Conservation (phyloP, 352 stramenopile species). For the Pythium oligandrum region DNA sequence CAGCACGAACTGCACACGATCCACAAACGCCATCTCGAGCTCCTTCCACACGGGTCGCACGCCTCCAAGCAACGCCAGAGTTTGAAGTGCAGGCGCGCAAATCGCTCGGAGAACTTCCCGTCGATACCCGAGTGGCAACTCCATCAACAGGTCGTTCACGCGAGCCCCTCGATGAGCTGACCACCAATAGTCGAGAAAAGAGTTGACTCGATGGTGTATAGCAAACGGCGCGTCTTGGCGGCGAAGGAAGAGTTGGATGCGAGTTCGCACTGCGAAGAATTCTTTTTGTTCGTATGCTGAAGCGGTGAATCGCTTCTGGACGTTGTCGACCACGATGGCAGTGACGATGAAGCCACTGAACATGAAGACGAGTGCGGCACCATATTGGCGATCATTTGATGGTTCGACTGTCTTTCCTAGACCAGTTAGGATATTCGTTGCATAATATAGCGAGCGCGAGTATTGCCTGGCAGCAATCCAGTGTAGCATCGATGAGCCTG, state of each 20-base stretch:
- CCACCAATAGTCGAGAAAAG: conserved; percentile 53
- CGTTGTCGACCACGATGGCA: conserved; percentile 43
- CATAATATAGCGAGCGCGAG: conserved; percentile 32
- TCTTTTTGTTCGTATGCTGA: conserved; percentile 49
- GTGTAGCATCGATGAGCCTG: conserved; percentile 13
- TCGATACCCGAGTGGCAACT: conserved; percentile 27
- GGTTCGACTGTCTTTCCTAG: conserved; percentile 35
- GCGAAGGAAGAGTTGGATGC: conserved; percentile 41
- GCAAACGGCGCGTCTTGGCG: conserved; percentile 32
- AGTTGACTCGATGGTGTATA: conserved; percentile 40
- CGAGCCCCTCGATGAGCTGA: conserved; percentile 31
- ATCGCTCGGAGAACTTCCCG: conserved; percentile 39
- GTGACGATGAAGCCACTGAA: conserved; percentile 47
- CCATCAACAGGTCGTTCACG: conserved; percentile 26
- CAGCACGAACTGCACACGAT: conserved; percentile 32
- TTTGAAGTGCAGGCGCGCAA: conserved; percentile 33
- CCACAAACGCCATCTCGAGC: conserved; percentile 31
- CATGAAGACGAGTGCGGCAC: conserved; percentile 40
- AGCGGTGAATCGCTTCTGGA: conserved; percentile 45
- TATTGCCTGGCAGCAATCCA: conserved; percentile 28
- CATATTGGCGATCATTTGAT: conserved; percentile 28
- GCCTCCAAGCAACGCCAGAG: conserved; percentile 21
- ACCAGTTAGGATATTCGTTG: conserved; percentile 31
- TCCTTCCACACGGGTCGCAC: conserved; percentile 23
- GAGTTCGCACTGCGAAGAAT: conserved; percentile 34